Percentiles rank a stretch among this genome's conserved stretches.
phyloP scores from a whole-genome alignment of 192 early-diverging fungal genomes.

The Allomyces javanicus region DNA sequence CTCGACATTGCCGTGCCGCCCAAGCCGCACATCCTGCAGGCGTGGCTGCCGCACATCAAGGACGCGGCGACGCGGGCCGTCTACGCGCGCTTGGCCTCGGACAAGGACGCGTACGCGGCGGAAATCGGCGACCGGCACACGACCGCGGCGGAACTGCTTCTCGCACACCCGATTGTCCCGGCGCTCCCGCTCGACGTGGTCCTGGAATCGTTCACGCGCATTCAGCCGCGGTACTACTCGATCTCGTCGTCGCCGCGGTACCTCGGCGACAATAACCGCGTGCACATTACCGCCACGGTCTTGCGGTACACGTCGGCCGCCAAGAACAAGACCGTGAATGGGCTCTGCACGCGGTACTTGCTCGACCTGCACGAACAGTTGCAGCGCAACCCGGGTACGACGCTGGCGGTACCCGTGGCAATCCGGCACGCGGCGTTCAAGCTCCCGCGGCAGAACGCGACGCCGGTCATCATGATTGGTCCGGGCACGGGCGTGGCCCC shows the following conservation, averaged over 20 bases:
- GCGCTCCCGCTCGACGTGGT: slow-evolving; percentile 60
- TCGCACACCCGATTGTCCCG: slow-evolving; percentile 30
- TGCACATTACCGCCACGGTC: slow-evolving; percentile 74
- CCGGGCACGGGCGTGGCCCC: slow-evolving; percentile 99
- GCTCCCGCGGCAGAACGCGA: slow-evolving; percentile 53
- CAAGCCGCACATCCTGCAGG: slow-evolving; percentile 40
- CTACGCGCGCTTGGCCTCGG: slow-evolving; percentile 32
- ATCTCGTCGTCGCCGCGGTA: slow-evolving; percentile 75
- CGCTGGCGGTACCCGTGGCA: slow-evolving; percentile 55
- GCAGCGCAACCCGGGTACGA: not conserved
- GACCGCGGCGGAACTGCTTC: slow-evolving; percentile 55
- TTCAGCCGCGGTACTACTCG: slow-evolving; percentile 84
- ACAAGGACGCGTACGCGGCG: slow-evolving; percentile 46
- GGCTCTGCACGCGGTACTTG: slow-evolving; percentile 78
- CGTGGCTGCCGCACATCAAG: slow-evolving; percentile 23
- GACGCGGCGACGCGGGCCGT: slow-evolving; percentile 26
- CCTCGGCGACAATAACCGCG: slow-evolving; percentile 39
- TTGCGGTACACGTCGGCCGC: slow-evolving; percentile 50
- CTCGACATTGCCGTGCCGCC: slow-evolving; percentile 62
- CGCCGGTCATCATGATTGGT: slow-evolving; percentile 90
- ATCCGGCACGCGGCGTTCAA: slow-evolving; percentile 79
- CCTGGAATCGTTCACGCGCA: slow-evolving; percentile 59
- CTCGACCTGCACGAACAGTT: slow-evolving; percentile 36
- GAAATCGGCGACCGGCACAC: slow-evolving; percentile 38
- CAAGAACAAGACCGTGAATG: slow-evolving; percentile 35